Percentiles rank a stretch among this genome's conserved stretches.
phyloP scores from a whole-genome alignment of 768 basidiomycete species.

The Pleurotus tuoliensis region DNA sequence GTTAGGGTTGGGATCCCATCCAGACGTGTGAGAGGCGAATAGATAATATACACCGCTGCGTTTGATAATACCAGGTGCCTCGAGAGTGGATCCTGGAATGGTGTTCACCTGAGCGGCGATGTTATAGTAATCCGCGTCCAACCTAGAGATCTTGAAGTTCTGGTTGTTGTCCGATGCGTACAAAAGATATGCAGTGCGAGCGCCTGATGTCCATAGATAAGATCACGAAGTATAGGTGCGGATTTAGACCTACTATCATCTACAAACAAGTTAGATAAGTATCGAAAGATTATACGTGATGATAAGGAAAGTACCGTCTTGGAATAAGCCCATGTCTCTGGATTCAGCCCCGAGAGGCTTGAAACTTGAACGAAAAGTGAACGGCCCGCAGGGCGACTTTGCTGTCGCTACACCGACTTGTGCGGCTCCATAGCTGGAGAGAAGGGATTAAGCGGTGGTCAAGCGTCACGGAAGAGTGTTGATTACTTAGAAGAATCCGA shows the following conservation, averaged over 20 bases:
- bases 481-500: constrained; percentile 53
- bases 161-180: constrained; percentile 68
- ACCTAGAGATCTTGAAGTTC: constrained; percentile 60
- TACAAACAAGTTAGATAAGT: constrained; percentile 10
- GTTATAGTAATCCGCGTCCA: constrained; percentile 58
- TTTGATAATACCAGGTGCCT: constrained; percentile 61
- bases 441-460: neutral
- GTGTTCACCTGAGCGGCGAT: constrained; percentile 41
- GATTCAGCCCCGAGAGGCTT: constrained; percentile 57
- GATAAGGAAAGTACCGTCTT: constrained; percentile 38
- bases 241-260: constrained; percentile 32
- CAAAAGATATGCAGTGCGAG: constrained; percentile 51
- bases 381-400: constrained; percentile 57
- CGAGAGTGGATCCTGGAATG: constrained; percentile 43
- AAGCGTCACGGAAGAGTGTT: neutral
- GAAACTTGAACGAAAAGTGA: constrained; percentile 50
- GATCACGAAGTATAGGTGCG: neutral
- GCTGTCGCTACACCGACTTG: constrained; percentile 60
- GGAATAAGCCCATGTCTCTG: constrained; percentile 55
- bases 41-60: constrained; percentile 56
- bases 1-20: constrained; percentile 62
- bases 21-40: constrained; percentile 56
- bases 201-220: constrained; percentile 22
- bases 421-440: constrained; percentile 55
- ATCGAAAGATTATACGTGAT: neutral